Evolutionary conservation across 257 asterid species (phyloP), one percentile per base, ranked within the genome.

Genomic region (Phtheirospermum japonicum): DNA sequence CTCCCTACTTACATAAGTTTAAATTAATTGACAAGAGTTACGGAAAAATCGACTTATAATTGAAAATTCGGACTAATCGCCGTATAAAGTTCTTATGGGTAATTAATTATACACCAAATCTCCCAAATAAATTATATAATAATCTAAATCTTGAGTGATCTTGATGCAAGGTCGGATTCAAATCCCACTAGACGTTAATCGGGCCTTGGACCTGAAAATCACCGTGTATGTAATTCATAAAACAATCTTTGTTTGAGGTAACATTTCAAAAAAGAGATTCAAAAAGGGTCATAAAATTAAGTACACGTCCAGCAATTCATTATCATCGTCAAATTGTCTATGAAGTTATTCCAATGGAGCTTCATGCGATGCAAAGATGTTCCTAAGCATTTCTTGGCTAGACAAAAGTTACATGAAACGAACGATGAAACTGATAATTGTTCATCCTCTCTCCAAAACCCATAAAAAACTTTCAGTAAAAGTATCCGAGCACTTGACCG

Each of bases 401-500:
- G 14, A 59, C n/a, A n/a, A 30, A 61, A 19, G 45, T 69, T 61
- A 42, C 20, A 64, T 53, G 61, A 36, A 66, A 19, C 30, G 37
- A 16, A 67, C 53, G 30, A 39, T 6, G 23, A 33, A 31, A 12
- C 7, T 12, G 49, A 42, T 16, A 2, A 14, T 5, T 40, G 28
- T 39, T 63, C 12, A 26, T 59, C 19, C 33, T 65, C 66, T 53
- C 57, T 26, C 58, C 39, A 68, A 28, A 60, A 72, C 57, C 18
- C 30, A 36, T n/a, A 34, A 18, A 19, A 16, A 18, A 6, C 12
- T 51, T 61, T 83, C 80, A 89, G 71, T 83, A 87, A 54, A 93
- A 93, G 72, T 89, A 93, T 50, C 99, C 99, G 19, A 93, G 79
- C 77, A 93, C 96, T 80, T 93, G 97, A 52, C 99, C 99, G 8